phyloP scores from a whole-genome alignment of 23 red algal genomes.

The Cyanidioschyzon merolae region DNA sequence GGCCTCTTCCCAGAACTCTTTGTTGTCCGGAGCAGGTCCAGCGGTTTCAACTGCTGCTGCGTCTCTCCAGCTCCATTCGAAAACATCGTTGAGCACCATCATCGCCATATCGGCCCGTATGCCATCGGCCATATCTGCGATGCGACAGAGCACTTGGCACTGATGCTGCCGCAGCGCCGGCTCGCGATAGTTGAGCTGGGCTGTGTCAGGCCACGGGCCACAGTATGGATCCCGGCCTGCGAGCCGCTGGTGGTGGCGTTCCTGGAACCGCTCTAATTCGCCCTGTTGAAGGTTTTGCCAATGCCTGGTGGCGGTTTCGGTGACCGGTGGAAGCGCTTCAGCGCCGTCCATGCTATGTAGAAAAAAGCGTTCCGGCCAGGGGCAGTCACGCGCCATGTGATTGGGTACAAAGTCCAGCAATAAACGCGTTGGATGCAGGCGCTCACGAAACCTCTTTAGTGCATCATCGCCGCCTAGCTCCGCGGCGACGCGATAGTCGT shows the following conservation, averaged over 20 bases:
- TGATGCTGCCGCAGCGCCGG: background rate
- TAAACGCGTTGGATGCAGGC: background rate
- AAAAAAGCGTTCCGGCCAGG: conserved; percentile 2
- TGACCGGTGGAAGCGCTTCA: background rate
- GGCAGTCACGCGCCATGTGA: conserved; percentile 20
- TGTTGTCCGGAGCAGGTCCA: background rate
- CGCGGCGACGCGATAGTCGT: conserved; percentile 24
- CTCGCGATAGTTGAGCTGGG: conserved; percentile 45
- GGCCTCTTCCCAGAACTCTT: conserved; percentile 37
- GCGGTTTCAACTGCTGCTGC: background rate
- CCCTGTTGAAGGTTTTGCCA: background rate
- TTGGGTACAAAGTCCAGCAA: conserved; percentile 49
- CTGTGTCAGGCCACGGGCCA: conserved; percentile 38
- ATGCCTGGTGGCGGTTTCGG: background rate
- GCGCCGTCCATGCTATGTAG: background rate
- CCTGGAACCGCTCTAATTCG: background rate
- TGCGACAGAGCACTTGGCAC: conserved; percentile 5
- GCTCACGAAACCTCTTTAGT: conserved; percentile 18
- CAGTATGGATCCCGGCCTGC: conserved; percentile 30
- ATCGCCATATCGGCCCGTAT: conserved; percentile 42
- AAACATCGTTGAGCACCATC: conserved; percentile 30
- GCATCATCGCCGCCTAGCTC: conserved; percentile 27
- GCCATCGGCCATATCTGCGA: conserved; percentile 29
- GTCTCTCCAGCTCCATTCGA: conserved; percentile 28
- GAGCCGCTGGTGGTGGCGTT: background rate